Conservation (phyloP, 1,284 basidiomycete species). For the Moesziomyces antarcticus region DNA sequence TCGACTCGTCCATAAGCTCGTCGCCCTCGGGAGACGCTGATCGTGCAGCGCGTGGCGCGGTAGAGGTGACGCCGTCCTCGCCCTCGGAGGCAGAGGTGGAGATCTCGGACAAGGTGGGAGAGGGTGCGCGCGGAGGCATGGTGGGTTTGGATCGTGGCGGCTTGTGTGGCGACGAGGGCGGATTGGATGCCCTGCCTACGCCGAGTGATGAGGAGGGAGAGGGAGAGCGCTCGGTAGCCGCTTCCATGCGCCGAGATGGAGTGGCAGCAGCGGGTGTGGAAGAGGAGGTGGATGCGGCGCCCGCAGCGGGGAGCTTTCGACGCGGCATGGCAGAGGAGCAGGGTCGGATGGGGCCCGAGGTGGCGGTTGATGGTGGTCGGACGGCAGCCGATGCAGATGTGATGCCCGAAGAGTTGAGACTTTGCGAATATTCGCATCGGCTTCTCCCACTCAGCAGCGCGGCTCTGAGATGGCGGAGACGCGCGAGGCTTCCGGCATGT, state of each 20-base stretch:
- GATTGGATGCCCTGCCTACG: constrained; percentile 22
- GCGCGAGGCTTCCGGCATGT: too few species aligned
- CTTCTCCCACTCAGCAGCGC: too few species aligned
- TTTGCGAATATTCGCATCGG: too few species aligned
- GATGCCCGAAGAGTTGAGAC: too few species aligned
- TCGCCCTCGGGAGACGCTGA: constrained; percentile 42
- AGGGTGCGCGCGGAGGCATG: constrained; percentile 24
- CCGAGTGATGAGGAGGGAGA: constrained; percentile 33
- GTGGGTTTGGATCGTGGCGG: constrained; percentile 12
- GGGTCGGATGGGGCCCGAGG: too few species aligned
- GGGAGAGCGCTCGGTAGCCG: constrained; percentile 24
- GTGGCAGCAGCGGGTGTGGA: constrained; percentile 2
- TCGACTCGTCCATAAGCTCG: constrained; percentile 44
- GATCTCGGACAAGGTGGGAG: constrained; percentile 44
- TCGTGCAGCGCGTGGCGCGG: constrained; percentile 13
- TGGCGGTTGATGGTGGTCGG: constrained; percentile 7
- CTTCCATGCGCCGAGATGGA: constrained; percentile 22
- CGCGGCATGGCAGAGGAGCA: constrained; percentile 25
- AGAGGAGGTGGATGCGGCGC: constrained; percentile 12
- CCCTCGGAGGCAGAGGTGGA: constrained; percentile 59
- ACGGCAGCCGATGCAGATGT: not conserved
- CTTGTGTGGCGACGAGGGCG: constrained; percentile 42
- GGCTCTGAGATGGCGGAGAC: too few species aligned
- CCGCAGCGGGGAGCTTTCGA: constrained; percentile 16
- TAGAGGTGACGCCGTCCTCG: constrained; percentile 20